These are phyloP conservation scores for Sclerotinia minor DNA, from an alignment of 2,329 filamentous ascomycete genomes.

Conservation along the genomic window DNA sequence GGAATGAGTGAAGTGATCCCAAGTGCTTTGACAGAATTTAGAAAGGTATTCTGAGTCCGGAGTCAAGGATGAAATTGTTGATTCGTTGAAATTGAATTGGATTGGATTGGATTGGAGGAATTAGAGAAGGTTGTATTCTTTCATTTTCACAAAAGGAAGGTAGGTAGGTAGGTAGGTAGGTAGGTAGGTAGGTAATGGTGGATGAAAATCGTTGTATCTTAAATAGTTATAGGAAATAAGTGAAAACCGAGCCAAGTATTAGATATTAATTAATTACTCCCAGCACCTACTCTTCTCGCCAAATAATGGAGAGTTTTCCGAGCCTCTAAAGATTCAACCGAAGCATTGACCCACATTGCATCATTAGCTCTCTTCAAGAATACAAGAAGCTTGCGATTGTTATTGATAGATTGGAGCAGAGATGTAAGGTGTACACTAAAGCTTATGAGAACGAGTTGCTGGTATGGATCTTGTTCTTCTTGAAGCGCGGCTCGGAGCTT, in stretches of 20 bases:
- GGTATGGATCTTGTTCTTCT: not conserved
- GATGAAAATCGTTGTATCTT: not conserved
- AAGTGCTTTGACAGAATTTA: not conserved
- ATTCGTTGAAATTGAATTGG: not conserved
- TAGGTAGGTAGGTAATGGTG: not conserved
- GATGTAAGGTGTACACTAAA: not conserved
- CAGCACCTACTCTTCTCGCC: not conserved
- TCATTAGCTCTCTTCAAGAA: not conserved
- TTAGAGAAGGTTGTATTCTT: not conserved
- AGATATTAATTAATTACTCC: not conserved
- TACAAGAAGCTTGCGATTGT: not conserved
- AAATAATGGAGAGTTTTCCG: not conserved
- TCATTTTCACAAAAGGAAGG: not conserved
- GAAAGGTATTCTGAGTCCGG: not conserved
- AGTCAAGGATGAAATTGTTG: not conserved
- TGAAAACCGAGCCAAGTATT: too few species aligned
- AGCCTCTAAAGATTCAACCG: not conserved
- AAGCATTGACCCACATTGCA: not conserved
- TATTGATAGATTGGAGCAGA: not conserved
- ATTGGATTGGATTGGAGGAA: not conserved
- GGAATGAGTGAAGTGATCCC: not conserved
- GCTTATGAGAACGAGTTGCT: not conserved
- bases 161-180: not conserved
- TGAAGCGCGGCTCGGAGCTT: not conserved
- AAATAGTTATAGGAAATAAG: not conserved